A percentile compares a stretch with the other conserved stretches of the same genome.
Evolutionary conservation across 768 basidiomycete species (phyloP).

Genomic region (Saitozyma sp.): DNA sequence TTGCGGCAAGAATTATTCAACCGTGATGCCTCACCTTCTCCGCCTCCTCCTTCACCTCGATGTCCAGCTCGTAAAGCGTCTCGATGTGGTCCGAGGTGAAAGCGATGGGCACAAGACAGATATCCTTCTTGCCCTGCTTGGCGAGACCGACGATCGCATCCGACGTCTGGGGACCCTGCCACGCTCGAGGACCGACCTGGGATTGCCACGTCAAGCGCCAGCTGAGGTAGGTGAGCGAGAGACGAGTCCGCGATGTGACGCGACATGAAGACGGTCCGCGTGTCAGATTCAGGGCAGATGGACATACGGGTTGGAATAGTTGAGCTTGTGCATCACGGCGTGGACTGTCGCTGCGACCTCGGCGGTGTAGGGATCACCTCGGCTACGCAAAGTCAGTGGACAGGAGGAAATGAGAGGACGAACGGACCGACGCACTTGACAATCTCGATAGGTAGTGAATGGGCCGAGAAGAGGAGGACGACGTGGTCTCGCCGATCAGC

Average conservation of each 20-base stretch:
- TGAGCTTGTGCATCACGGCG: conserved; percentile 85
- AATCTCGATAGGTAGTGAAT: conserved; percentile 95
- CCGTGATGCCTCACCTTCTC: conserved; percentile 60
- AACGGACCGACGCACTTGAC: conserved; percentile 63
- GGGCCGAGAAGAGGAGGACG: conserved; percentile 91
- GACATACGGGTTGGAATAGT: conserved; percentile 51
- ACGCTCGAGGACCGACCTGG: conserved; percentile 93
- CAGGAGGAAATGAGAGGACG: not conserved
- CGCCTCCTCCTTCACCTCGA: conserved; percentile 90
- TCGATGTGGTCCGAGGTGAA: conserved; percentile 99
- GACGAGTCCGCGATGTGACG: too few species aligned
- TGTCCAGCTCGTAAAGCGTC: conserved; percentile 92
- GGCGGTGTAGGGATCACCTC: conserved; percentile 93
- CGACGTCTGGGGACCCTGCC: conserved; percentile 96
- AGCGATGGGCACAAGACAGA: conserved; percentile 85
- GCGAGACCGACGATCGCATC: conserved; percentile 73
- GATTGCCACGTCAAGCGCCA: conserved; percentile 97
- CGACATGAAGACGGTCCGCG: not conserved
- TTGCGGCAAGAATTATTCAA: conserved; percentile 56
- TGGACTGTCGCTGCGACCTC: conserved; percentile 94
- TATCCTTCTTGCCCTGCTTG: conserved; percentile 55
- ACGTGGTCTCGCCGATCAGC: conserved; percentile 66
- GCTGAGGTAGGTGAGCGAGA: conserved; percentile 58
- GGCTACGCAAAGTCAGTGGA: conserved; percentile 50
- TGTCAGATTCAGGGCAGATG: not conserved